Base-by-base conservation (phyloP, 768 basidiomycete species). In the Cantharellus anzutake region DNA sequence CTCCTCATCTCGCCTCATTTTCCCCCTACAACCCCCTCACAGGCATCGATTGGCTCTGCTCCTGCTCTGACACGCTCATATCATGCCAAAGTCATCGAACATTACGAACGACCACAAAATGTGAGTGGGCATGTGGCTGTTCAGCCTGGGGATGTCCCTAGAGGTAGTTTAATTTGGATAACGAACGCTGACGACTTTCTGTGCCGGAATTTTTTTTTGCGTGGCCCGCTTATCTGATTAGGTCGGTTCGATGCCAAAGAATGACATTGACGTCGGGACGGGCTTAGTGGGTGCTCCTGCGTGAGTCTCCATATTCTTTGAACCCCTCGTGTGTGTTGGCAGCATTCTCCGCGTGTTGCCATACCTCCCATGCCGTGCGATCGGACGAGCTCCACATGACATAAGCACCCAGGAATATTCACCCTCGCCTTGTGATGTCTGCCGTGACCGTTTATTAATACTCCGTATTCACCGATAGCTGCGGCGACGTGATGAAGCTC, bases 401-500 rank as follows among this genome's bases (percentile, higher is more conserved):
- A 38, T 39, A 40, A 29, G 29, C 41, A 56, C 34, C n/a, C n/a
- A n/a, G n/a, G n/a, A n/a, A n/a, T 59, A 14, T 34, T 20, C 2
- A 38, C 40, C 29, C 41, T n/a, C n/a, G n/a, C n/a, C n/a, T n/a
- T n/a, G n/a, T n/a, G n/a, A n/a, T n/a, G n/a, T n/a, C 35, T 37
- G 35, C 52, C 7, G 11, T 55, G 35, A 7, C 41, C 50, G 48
- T 48, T 14, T 53, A 42, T 20, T 50, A 39, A 38, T 63, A n/a
- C 42, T 38, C 42, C 35, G 11, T 7, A 55, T 7, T 55, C 5
- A 7, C 44, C 44, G 20, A 11, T 39, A 35, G 91, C 3, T 94
- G 92, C 68, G 92, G 92, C 66, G 92, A 96, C 74, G 94, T 97
- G 52, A 99, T 99, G 94, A 98, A 98, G 72, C 82, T 99, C 5